These are phyloP conservation scores for Neurospora hispaniola DNA, from an alignment of 495 filamentous ascomycete species.

Conservation along the genomic window DNA sequence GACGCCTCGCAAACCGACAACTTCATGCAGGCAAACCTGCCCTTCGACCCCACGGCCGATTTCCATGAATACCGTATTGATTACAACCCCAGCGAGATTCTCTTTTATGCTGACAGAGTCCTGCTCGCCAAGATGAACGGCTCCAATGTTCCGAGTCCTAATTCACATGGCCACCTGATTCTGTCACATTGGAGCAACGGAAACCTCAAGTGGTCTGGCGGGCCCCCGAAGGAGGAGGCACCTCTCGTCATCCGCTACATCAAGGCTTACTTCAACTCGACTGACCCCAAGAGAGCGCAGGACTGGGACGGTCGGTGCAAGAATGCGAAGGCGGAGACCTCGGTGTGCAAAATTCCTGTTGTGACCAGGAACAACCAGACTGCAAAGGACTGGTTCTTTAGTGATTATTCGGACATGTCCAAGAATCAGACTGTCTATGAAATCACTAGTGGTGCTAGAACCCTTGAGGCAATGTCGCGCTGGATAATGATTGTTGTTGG, in stretches of 20 bases:
- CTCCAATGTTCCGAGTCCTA: conserved; percentile 46
- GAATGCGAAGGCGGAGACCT: conserved; percentile 24
- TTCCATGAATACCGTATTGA: conserved; percentile 75
- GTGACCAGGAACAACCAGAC: conserved; percentile 29
- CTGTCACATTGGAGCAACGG: conserved; percentile 75
- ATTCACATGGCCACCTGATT: conserved; percentile 48
- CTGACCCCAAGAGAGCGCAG: conserved; percentile 27
- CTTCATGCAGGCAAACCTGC: conserved; percentile 43
- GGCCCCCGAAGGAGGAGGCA: conserved; percentile 52
- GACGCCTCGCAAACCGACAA: conserved; percentile 44
- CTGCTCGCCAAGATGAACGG: conserved; percentile 44
- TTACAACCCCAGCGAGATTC: conserved; percentile 47
- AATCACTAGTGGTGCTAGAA: conserved; percentile 6
- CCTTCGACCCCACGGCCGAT: conserved; percentile 48
- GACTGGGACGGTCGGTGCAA: conserved; percentile 41
- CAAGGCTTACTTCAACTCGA: conserved; percentile 71
- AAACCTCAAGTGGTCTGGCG: conserved; percentile 53
- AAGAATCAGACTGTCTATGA: conserved; percentile 45
- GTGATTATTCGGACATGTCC: conserved; percentile 40
- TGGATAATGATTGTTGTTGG: conserved; percentile 5
- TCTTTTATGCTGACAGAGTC: conserved; percentile 54
- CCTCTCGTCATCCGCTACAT: conserved; percentile 52
- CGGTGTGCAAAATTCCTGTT: conserved; percentile 52
- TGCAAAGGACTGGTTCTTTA: conserved; percentile 49
- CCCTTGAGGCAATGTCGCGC: conserved; percentile 3